A percentile compares a stretch with the other conserved stretches of the same genome.
These are phyloP conservation scores for Pichia thaimueangensis DNA, from an alignment of 805 yeast genomes.

Conservation along the genomic window DNA sequence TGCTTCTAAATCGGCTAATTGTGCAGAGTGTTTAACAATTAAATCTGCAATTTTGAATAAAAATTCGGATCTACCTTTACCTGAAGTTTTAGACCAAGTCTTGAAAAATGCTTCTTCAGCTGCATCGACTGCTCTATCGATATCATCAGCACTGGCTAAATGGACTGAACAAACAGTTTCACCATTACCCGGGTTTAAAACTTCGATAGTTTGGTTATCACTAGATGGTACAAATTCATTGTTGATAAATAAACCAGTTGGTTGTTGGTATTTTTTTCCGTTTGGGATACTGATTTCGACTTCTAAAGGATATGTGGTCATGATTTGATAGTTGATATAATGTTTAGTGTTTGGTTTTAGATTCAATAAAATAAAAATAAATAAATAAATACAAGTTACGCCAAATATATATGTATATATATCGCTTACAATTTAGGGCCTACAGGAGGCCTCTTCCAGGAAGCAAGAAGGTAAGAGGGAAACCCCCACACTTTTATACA, in stretches of 20 bases:
- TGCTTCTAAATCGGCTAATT: constrained; percentile 52
- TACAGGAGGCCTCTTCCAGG: too few relatives aligned
- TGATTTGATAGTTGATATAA: too few relatives aligned
- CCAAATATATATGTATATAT: too few relatives aligned
- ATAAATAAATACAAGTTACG: too few relatives aligned
- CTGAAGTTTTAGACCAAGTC: constrained; percentile 43
- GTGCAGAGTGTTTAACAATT: constrained; percentile 41
- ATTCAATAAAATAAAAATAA: too few relatives aligned
- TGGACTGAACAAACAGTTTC: constrained; percentile 45
- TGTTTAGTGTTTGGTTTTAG: too few relatives aligned
- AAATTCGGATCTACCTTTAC: constrained; percentile 39
- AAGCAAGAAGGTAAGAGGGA: too few relatives aligned
- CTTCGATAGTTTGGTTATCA: constrained; percentile 52
- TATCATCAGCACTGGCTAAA: constrained; percentile 45
- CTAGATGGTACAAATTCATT: constrained; percentile 58
- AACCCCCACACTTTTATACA: too few relatives aligned
- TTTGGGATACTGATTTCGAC: constrained; percentile 37
- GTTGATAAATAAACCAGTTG: constrained; percentile 85
- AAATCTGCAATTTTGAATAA: constrained; percentile 45
- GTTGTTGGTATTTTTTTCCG: constrained; percentile 52
- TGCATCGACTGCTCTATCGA: constrained; percentile 46
- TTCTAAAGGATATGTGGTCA: constrained; percentile 5
- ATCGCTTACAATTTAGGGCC: too few relatives aligned
- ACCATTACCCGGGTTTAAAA: constrained; percentile 51
- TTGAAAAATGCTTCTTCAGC: constrained; percentile 45